phyloP scores from a whole-genome alignment of 2,329 filamentous ascomycete genomes.

The Hypoxylon sp. region DNA sequence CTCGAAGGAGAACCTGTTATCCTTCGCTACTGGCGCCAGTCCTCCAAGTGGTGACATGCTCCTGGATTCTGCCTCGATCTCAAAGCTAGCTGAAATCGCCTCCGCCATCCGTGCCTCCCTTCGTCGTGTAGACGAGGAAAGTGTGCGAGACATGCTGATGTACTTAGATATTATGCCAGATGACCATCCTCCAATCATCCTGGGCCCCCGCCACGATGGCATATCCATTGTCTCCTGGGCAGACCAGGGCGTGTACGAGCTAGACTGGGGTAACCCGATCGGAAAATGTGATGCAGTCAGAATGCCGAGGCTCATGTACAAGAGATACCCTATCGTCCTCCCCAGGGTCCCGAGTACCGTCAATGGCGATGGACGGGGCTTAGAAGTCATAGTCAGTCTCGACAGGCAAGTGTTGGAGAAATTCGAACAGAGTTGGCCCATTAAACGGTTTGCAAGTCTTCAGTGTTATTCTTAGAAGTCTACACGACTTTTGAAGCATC shows the following conservation, averaged over 20 bases:
- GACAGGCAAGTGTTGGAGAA: conserved; percentile 39
- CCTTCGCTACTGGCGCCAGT: conserved; percentile 14
- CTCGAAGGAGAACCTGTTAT: conserved; percentile 30
- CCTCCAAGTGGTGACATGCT: background rate
- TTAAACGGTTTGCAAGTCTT: conserved; percentile 41
- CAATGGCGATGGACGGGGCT: conserved; percentile 28
- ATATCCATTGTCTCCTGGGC: conserved; percentile 54
- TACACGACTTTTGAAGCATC: background rate
- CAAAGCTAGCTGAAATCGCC: conserved; percentile 40
- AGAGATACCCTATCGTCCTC: conserved; percentile 49
- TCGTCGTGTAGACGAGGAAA: conserved; percentile 35
- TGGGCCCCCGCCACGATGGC: conserved; percentile 42
- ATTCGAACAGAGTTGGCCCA: conserved; percentile 34
- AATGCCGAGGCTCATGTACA: conserved; percentile 39
- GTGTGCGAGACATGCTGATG: conserved; percentile 39
- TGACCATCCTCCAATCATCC: conserved; percentile 26
- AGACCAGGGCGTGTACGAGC: conserved; percentile 45
- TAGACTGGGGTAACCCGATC: conserved; percentile 47
- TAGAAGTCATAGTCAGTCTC: conserved; percentile 49
- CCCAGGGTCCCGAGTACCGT: conserved; percentile 43
- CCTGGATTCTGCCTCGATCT: conserved; percentile 8
- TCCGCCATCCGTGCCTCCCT: conserved; percentile 42
- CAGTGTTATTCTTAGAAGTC: conserved; percentile 41
- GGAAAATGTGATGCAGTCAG: conserved; percentile 50
- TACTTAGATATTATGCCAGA: conserved; percentile 37